A percentile compares a stretch with the other conserved stretches of the same genome.
These are phyloP conservation scores for Mortierella hygrophila DNA, from an alignment of 192 early-diverging fungal genomes.

Conservation along the genomic window DNA sequence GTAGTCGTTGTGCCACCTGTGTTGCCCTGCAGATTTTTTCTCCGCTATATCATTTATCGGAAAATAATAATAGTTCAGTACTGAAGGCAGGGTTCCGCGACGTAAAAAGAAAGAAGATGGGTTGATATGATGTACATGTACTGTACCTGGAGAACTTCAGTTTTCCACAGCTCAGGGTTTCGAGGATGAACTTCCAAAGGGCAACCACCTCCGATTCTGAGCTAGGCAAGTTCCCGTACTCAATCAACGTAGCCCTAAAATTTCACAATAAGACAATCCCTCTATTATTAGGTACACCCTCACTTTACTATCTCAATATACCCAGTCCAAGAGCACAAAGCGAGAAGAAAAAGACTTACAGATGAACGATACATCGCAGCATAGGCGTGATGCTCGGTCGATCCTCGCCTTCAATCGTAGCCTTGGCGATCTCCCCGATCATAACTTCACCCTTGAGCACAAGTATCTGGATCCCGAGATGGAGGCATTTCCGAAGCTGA, in stretches of 20 bases:
- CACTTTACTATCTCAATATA: too few species aligned
- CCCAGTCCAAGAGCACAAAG: not conserved
- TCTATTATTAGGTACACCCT: not conserved
- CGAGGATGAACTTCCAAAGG: slow-evolving; percentile 8
- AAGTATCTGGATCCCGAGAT: not conserved
- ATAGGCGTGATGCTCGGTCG: not conserved
- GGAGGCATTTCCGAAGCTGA: slow-evolving; percentile 1
- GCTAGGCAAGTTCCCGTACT: not conserved
- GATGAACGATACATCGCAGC: not conserved
- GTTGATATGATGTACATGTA: not conserved
- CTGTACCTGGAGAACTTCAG: slow-evolving; percentile 17
- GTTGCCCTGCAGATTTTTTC: slow-evolving; percentile 19
- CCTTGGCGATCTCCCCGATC: slow-evolving; percentile 1
- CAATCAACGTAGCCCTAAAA: slow-evolving; percentile 3
- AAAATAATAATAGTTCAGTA: not conserved
- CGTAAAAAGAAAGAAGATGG: not conserved
- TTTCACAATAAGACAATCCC: not conserved
- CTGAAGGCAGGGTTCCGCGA: not conserved
- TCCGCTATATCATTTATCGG: not conserved
- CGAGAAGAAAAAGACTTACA: not conserved
- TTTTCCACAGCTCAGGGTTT: slow-evolving; percentile 15
- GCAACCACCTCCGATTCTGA: slow-evolving; percentile 20
- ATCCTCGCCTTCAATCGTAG: not conserved
- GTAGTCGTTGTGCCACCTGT: not conserved
- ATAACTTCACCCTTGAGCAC: slow-evolving; percentile 10